Conservation (phyloP, 148 eudicot species). For the Bassia scoparia region DNA sequence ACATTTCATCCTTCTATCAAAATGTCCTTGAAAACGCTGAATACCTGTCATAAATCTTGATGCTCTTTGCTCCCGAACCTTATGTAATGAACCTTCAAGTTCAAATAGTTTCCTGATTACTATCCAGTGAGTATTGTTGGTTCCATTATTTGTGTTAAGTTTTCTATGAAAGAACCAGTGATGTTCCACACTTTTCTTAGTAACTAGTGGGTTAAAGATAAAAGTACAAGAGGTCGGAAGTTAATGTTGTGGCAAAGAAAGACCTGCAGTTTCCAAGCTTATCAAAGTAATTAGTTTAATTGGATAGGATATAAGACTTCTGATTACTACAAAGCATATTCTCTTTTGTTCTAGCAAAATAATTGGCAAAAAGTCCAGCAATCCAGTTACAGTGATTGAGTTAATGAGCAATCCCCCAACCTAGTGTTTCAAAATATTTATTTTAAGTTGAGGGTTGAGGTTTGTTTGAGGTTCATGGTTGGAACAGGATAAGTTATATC, state of each 20-base stretch:
- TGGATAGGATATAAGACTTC: not conserved
- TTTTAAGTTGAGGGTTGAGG: too few relatives aligned
- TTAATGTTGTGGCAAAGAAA: not conserved
- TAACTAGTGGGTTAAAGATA: too few relatives aligned
- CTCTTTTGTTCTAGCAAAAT: not conserved
- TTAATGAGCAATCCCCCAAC: not conserved
- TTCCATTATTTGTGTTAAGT: too few relatives aligned
- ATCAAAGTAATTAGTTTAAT: not conserved
- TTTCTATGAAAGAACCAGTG: too few relatives aligned
- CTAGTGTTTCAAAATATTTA: not conserved
- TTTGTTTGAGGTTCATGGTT: not conserved
- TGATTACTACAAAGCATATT: not conserved
- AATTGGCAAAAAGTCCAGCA: not conserved
- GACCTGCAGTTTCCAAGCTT: not conserved
- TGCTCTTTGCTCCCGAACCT: too few relatives aligned
- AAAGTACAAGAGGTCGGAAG: not conserved
- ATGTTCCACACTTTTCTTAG: too few relatives aligned
- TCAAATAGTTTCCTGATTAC: too few relatives aligned
- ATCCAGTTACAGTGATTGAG: not conserved
- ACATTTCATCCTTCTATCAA: too few relatives aligned
- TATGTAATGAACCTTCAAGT: too few relatives aligned
- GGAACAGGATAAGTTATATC: not conserved
- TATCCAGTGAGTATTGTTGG: too few relatives aligned
- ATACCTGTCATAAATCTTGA: too few relatives aligned
- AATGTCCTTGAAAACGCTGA: too few relatives aligned